Conservation (phyloP, 495 filamentous ascomycete species). For the Tuber indicum region DNA sequence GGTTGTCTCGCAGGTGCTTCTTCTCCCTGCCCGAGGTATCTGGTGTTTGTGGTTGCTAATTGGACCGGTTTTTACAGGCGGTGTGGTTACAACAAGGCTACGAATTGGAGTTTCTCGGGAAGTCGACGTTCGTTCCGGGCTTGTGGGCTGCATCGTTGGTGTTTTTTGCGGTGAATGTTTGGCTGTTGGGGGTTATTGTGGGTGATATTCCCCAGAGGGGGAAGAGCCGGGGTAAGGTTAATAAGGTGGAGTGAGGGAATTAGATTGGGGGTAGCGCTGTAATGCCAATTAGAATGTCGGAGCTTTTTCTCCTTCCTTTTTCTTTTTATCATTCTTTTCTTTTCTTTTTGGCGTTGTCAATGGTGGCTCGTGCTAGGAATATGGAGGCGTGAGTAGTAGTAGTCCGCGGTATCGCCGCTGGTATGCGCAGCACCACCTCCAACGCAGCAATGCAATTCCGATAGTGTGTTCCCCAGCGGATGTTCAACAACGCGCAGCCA, state of each 20-base stretch:
- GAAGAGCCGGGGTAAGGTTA: not conserved
- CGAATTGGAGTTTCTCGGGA: slow-evolving; percentile 77
- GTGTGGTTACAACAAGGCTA: slow-evolving; percentile 86
- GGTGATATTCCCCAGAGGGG: slow-evolving; percentile 50
- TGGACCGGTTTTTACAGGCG: slow-evolving; percentile 49
- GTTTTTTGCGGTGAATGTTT: slow-evolving; percentile 81
- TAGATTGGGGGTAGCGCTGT: not conserved
- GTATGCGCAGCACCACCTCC: too few species aligned
- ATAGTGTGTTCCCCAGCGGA: too few species aligned
- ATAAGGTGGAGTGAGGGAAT: not conserved
- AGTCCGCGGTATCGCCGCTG: too few species aligned
- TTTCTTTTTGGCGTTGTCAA: not conserved
- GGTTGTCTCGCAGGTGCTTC: slow-evolving; percentile 50
- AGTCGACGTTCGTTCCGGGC: slow-evolving; percentile 77
- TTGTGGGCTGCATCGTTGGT: slow-evolving; percentile 65
- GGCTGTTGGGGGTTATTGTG: slow-evolving; percentile 77
- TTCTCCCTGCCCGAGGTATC: not conserved
- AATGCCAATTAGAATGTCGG: not conserved
- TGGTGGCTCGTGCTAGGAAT: not conserved
- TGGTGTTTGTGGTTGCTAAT: not conserved
- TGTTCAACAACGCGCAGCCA: too few species aligned
- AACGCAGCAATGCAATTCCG: too few species aligned
- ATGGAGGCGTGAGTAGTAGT: too few species aligned
- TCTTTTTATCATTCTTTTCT: too few species aligned
- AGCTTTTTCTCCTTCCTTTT: not conserved